These are phyloP conservation scores for Fraxinus platypoda DNA, from an alignment of 305 asterid species.

Conservation along the genomic window DNA sequence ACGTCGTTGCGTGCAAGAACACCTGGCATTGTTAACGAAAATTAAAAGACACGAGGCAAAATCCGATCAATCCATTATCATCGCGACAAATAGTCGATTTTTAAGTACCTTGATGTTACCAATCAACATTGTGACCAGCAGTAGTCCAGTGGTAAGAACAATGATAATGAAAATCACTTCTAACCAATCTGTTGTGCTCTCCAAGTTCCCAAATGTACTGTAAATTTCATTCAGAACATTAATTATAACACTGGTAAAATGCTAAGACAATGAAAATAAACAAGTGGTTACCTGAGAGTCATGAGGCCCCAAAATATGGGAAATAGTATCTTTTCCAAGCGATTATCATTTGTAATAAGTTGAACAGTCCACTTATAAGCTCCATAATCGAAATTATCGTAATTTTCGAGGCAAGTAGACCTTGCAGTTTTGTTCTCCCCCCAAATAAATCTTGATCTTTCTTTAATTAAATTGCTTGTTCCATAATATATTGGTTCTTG, in stretches of 20 bases:
- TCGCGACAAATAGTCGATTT: neutral
- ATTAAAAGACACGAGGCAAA: neutral
- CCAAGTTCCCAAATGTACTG: constrained; percentile 96
- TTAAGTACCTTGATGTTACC: constrained; percentile 86
- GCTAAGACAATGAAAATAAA: neutral
- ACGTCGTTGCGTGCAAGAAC: constrained; percentile 88
- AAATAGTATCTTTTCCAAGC: constrained; percentile 81
- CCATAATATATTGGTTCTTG: constrained; percentile 70
- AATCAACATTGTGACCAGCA: constrained; percentile 89
- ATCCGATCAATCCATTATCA: neutral
- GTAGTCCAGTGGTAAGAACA: constrained; percentile 85
- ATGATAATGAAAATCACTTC: constrained; percentile 87
- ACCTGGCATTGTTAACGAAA: constrained; percentile 38
- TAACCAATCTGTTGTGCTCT: constrained; percentile 96
- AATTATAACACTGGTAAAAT: neutral
- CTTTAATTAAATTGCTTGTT: constrained; percentile 41
- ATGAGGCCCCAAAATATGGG: constrained; percentile 99
- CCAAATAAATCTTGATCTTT: constrained; percentile 54
- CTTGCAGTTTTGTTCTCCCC: constrained; percentile 57
- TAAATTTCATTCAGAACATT: constrained; percentile 8
- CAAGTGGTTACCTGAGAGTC: constrained; percentile 67
- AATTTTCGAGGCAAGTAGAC: constrained; percentile 51
- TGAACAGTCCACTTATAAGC: constrained; percentile 97
- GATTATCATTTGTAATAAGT: constrained; percentile 73
- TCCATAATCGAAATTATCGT: constrained; percentile 66